Evolutionary conservation across 495 filamentous ascomycete species (phyloP).

Genomic region (Penicillium samsonianum): DNA sequence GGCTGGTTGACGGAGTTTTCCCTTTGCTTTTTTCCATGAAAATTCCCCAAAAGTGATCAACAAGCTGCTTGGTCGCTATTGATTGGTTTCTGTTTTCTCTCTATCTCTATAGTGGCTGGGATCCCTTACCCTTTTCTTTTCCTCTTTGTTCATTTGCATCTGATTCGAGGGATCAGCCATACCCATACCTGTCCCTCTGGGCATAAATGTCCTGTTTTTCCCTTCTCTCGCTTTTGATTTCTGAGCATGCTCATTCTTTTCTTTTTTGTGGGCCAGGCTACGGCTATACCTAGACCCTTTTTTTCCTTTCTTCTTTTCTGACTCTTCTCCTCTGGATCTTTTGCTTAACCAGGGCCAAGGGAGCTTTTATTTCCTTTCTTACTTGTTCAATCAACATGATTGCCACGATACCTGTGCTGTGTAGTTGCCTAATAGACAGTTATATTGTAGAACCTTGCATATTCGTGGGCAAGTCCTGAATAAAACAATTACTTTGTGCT

Average conservation of each 20-base stretch:
- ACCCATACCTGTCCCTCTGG: slow-evolving; percentile 25
- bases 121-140: slow-evolving; percentile 10
- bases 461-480: no score
- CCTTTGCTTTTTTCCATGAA: slow-evolving; percentile 19
- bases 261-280: slow-evolving; percentile 31
- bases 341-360: slow-evolving; percentile 7
- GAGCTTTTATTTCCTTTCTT: slow-evolving; percentile 20
- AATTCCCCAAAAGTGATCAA: slow-evolving; percentile 34
- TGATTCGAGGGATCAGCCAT: slow-evolving; percentile 34
- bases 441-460: not conserved
- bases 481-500: no score
- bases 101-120: slow-evolving; percentile 10
- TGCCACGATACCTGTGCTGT: slow-evolving; percentile 45
- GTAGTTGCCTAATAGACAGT: slow-evolving; percentile 1
- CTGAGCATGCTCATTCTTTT: slow-evolving; percentile 18
- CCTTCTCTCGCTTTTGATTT: slow-evolving; percentile 13
- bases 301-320: slow-evolving; percentile 19
- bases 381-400: slow-evolving; percentile 34
- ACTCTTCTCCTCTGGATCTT: slow-evolving; percentile 15
- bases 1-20: slow-evolving; percentile 41
- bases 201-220: slow-evolving; percentile 15
- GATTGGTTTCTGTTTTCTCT: slow-evolving; percentile 20
- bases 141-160: slow-evolving; percentile 24
- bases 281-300: slow-evolving; percentile 28
- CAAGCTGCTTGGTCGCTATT: slow-evolving; percentile 21